phyloP scores from a whole-genome alignment of 2,329 filamentous ascomycete species.

The Beauveria varroae region DNA sequence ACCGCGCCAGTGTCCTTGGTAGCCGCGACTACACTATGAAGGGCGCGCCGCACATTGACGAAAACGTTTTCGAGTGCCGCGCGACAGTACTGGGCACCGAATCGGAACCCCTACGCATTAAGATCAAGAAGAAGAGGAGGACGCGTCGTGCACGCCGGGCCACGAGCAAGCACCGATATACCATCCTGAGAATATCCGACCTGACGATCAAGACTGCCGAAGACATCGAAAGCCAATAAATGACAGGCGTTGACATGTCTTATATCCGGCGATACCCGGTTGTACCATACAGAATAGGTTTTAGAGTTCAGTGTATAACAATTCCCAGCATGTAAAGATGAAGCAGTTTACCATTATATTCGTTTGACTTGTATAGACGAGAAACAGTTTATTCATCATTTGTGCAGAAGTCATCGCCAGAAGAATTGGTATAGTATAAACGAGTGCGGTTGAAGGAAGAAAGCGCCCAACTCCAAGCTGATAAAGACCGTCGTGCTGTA shows the following conservation, averaged over 20 bases:
- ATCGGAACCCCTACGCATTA: slow-evolving; percentile 66
- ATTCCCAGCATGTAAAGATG: background rate
- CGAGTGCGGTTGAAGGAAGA: slow-evolving; percentile 14
- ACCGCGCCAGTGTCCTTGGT: slow-evolving; percentile 75
- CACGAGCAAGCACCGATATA: slow-evolving; percentile 86
- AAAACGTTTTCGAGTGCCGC: slow-evolving; percentile 75
- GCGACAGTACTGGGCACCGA: slow-evolving; percentile 81
- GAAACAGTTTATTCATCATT: background rate
- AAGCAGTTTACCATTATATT: background rate
- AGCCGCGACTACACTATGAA: slow-evolving; percentile 87
- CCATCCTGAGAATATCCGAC: slow-evolving; percentile 77
- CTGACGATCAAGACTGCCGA: slow-evolving; percentile 52
- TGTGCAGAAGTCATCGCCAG: slow-evolving; percentile 2
- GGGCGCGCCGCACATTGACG: slow-evolving; percentile 73
- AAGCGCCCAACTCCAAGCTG: slow-evolving; percentile 25
- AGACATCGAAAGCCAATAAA: slow-evolving; percentile 24
- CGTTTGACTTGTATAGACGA: background rate
- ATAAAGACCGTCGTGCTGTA: slow-evolving; percentile 19
- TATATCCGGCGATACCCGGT: background rate
- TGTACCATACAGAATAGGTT: slow-evolving; percentile 8
- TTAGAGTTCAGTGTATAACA: slow-evolving; percentile 6
- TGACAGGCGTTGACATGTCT: background rate
- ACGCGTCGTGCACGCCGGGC: slow-evolving; percentile 67
- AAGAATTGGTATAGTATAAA: slow-evolving; percentile 15
- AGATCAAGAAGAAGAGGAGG: slow-evolving; percentile 75